Conservation (phyloP, 176 grass and related monocot species). For the Eragrostis nindensis region DNA sequence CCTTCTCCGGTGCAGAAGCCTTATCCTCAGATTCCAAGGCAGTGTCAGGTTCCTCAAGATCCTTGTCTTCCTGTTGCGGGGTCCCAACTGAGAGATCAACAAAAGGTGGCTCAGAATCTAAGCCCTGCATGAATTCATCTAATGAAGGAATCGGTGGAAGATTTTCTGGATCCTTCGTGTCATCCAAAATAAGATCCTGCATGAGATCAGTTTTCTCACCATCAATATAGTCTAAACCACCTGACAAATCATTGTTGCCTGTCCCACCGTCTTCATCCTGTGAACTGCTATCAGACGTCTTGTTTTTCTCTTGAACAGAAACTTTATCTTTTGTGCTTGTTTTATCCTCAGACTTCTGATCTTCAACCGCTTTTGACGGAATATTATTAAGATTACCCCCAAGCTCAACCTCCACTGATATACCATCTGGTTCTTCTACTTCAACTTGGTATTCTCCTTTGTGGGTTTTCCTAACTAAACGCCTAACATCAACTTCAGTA, state of each 20-base stretch:
- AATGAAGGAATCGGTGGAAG: conserved; percentile 81
- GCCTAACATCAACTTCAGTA: conserved; percentile 75
- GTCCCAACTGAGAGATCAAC: conserved; percentile 67
- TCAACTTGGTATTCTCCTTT: conserved; percentile 98
- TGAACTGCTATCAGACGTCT: conserved; percentile 47
- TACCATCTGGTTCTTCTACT: conserved; percentile 70
- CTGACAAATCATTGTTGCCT: conserved; percentile 50
- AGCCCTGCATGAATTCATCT: conserved; percentile 96
- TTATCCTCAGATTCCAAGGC: conserved; percentile 45
- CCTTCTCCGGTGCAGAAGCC: conserved; percentile 40
- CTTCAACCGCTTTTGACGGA: conserved; percentile 50
- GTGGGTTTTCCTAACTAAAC: conserved; percentile 92
- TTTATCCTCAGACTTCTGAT: conserved; percentile 51
- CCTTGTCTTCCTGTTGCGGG: conserved; percentile 43
- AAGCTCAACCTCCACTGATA: conserved; percentile 84
- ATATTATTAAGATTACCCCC: conserved; percentile 55
- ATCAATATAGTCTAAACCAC: conserved; percentile 52
- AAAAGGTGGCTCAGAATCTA: conserved; percentile 97
- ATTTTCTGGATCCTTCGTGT: conserved; percentile 66
- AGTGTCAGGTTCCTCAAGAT: conserved; percentile 44
- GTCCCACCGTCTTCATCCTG: conserved; percentile 48
- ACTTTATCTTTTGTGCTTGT: conserved; percentile 32
- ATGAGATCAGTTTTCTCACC: conserved; percentile 85
- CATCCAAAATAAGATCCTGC: conserved; percentile 95
- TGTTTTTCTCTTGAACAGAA: conserved; percentile 38